A percentile compares a stretch with the other conserved stretches of the same genome.
Evolutionary conservation across 2,329 filamentous ascomycete species (phyloP).

Genomic region (Diaporthe capsici): DNA sequence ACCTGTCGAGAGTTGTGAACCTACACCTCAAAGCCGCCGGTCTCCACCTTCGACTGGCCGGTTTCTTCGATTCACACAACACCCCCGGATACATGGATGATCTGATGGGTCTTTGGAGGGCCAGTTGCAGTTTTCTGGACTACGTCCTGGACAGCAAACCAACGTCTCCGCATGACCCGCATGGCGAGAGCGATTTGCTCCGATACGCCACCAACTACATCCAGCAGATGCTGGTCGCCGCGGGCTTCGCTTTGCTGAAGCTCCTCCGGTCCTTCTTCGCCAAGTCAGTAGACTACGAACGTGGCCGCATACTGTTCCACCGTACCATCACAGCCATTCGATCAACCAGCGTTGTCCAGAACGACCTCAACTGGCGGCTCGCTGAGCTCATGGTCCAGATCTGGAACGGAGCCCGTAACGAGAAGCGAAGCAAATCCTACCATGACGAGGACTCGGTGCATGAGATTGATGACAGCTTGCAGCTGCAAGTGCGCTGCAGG

Average conservation of each 20-base stretch:
- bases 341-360: slow-evolving; percentile 80
- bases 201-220: slow-evolving; percentile 82
- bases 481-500: slow-evolving; percentile 85
- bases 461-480: slow-evolving; percentile 77
- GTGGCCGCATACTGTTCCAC: slow-evolving; percentile 78
- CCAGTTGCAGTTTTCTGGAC: slow-evolving; percentile 78
- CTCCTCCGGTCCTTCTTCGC: slow-evolving; percentile 84
- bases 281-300: slow-evolving; percentile 77
- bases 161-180: slow-evolving; percentile 59
- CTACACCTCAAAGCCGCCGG: slow-evolving; percentile 81
- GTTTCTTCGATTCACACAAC: slow-evolving; percentile 84
- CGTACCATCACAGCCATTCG: slow-evolving; percentile 79
- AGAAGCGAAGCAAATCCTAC: slow-evolving; percentile 61
- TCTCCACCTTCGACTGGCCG: slow-evolving; percentile 82
- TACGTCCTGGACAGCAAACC: slow-evolving; percentile 68
- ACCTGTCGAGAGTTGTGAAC: slow-evolving; percentile 70
- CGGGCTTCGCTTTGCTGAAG: slow-evolving; percentile 82
- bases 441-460: slow-evolving; percentile 64
- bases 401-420: slow-evolving; percentile 79
- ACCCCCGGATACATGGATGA: slow-evolving; percentile 81
- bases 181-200: slow-evolving; percentile 67
- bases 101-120: slow-evolving; percentile 81
- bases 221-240: slow-evolving; percentile 88
- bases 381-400: slow-evolving; percentile 90
- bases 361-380: slow-evolving; percentile 84